Percentiles rank a stretch among this genome's conserved stretches.
Conservation (phyloP, 2,329 filamentous ascomycete species). For the Arthrobotrys sinensis region DNA sequence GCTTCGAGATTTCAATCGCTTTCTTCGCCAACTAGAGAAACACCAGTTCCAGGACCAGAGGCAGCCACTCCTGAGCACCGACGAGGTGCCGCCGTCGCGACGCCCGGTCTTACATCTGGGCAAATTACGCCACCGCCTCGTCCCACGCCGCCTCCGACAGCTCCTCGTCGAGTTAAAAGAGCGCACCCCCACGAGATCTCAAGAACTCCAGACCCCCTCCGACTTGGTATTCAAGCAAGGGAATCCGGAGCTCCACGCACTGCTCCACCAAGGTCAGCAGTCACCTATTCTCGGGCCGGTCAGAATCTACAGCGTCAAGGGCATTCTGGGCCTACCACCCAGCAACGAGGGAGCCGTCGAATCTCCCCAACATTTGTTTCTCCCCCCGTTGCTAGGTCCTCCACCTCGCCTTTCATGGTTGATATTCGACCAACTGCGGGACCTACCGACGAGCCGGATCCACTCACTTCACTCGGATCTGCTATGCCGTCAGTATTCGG, state of each 20-base stretch:
- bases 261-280: conserved; percentile 19
- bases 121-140: conserved; percentile 35
- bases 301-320: neutral
- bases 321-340: neutral
- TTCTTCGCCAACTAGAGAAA: neutral
- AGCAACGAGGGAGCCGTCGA: neutral
- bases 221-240: conserved; percentile 21
- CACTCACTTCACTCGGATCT: neutral
- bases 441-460: neutral
- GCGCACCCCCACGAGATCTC: neutral
- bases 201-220: conserved; percentile 7
- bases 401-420: neutral
- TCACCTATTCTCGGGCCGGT: neutral
- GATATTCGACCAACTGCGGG: neutral
- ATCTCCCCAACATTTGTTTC: conserved; percentile 25
- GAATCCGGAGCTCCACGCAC: conserved; percentile 23
- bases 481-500: neutral
- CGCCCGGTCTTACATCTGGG: conserved; percentile 1
- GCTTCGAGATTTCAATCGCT: neutral
- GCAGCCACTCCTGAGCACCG: neutral
- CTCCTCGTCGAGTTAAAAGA: conserved; percentile 18
- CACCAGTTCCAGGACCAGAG: neutral
- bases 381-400: neutral
- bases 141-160: conserved; percentile 37
- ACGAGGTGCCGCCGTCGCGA: neutral